Conservation (phyloP, 352 stramenopile genomes). For the Pythium biforme region DNA sequence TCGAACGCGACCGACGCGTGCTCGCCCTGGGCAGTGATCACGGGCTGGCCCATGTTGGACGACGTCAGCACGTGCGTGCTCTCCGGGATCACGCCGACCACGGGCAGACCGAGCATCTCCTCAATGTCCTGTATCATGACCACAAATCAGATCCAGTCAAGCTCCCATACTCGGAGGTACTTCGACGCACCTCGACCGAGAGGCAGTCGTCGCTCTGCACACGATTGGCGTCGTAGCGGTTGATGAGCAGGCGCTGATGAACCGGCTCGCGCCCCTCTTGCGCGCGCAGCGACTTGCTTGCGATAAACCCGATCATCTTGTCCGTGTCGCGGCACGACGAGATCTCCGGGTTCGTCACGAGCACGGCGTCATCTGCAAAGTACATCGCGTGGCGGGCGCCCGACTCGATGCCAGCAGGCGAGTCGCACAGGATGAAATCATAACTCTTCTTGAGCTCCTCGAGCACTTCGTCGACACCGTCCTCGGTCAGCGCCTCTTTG, state of each 20-base stretch:
- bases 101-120: slow-evolving; percentile 89
- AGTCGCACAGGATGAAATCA: slow-evolving; percentile 92
- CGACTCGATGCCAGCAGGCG: slow-evolving; percentile 88
- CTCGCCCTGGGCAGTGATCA: slow-evolving; percentile 79
- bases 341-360: slow-evolving; percentile 94
- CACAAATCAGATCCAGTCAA: not conserved
- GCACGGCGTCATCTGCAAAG: slow-evolving; percentile 91
- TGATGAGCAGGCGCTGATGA: slow-evolving; percentile 87
- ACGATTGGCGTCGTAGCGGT: slow-evolving; percentile 89
- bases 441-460: slow-evolving; percentile 80
- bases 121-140: slow-evolving; percentile 75
- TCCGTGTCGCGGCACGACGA: slow-evolving; percentile 91
- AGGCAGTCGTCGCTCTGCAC: slow-evolving; percentile 89
- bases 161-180: not conserved
- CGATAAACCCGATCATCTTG: slow-evolving; percentile 96
- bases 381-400: slow-evolving; percentile 91
- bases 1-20: slow-evolving; percentile 82
- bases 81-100: slow-evolving; percentile 91
- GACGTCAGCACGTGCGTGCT: slow-evolving; percentile 89
- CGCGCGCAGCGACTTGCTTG: slow-evolving; percentile 83
- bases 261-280: slow-evolving; percentile 78
- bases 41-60: slow-evolving; percentile 92
- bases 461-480: slow-evolving; percentile 84
- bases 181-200: slow-evolving; percentile 61
- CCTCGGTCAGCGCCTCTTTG: slow-evolving; percentile 89